Base-by-base conservation (phyloP, 2,329 filamentous ascomycete genomes). In the Penicillium expansum region DNA sequence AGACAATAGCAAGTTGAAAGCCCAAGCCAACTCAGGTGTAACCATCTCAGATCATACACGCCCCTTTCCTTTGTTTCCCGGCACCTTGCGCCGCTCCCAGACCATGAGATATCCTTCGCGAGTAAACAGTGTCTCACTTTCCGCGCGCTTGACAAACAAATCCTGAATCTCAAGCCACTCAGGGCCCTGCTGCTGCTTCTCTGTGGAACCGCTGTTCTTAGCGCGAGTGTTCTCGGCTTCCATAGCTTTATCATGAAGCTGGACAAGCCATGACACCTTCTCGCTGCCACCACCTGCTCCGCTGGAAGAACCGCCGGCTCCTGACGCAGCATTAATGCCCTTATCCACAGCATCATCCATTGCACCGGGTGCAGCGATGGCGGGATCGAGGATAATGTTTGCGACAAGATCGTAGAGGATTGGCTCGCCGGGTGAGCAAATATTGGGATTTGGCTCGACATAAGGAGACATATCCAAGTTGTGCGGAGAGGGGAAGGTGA, bases 91-190 rank as follows among this genome's bases (percentile, higher is more conserved):
- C 74, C 89, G 82, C 79, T 97, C 94, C 94, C 94, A 97, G 43
- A 99, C 86, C 83, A 97, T 95, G 57, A 97, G 77, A 79, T 97
- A 97, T 55, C 90, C 90, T 81, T 99, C 94, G 51, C 93, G 91
- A 0, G 95, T 88, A 69, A 96, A 96, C 63, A 99, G 73, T 66
- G 96, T 83, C 79, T 99, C 93, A 61, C 85, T 90, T 75, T 93
- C 89, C 20, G 94, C 89, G 74, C 88, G 87, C 71, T 97, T 90
- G 7, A 99, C 93, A 71, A 89, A 97, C 64, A 99, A 73, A 77
- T 99, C 94, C 78, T 99, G 94, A 55, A 92, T 88, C 57, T 95
- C 89, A 52, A 95, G 85, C 94, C 94, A 99, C 72, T 95, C 89
- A 33, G 90, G 88, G 22, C 88, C 68, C 35, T 71, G 71, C 53